Percentiles rank a stretch among this genome's conserved stretches.
Conservation (phyloP, 2,329 filamentous ascomycete genomes). For the Aspergillus udagawae region DNA sequence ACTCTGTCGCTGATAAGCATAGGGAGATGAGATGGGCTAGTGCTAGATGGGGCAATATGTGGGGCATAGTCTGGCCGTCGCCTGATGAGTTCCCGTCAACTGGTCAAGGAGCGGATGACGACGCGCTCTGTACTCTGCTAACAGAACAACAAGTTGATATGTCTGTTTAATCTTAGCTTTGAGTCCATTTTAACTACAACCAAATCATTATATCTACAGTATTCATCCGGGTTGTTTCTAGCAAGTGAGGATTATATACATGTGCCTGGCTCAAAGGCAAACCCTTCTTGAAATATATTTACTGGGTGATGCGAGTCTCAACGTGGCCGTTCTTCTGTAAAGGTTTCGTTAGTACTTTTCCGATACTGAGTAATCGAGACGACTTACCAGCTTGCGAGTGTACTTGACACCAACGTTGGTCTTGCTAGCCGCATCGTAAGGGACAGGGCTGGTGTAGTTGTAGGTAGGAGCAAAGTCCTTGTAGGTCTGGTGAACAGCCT, state of each 20-base stretch:
- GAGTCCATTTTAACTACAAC: no score
- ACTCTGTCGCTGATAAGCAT: background rate
- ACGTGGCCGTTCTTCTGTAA: conserved; percentile 6
- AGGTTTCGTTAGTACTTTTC: background rate
- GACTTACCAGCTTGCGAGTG: conserved; percentile 12
- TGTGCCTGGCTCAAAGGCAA: background rate
- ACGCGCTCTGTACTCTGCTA: no score
- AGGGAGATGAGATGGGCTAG: background rate
- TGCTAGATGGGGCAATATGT: background rate
- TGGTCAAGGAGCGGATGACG: background rate
- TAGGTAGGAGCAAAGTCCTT: conserved; percentile 22
- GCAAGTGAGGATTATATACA: background rate
- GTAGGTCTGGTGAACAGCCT: conserved; percentile 29
- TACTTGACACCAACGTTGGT: conserved; percentile 17
- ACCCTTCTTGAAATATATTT: background rate
- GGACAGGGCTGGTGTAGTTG: conserved; percentile 33
- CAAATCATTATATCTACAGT: background rate
- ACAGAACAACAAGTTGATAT: no score
- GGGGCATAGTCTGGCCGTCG: no score
- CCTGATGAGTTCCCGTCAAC: background rate
- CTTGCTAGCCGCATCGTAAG: conserved; percentile 19
- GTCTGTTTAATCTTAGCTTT: no score
- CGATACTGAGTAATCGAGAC: background rate
- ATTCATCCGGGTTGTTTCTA: background rate
- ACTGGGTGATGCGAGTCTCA: conserved; percentile 3